Base-by-base conservation (phyloP, 805 yeast genomes). In the Candida wancherniae region DNA sequence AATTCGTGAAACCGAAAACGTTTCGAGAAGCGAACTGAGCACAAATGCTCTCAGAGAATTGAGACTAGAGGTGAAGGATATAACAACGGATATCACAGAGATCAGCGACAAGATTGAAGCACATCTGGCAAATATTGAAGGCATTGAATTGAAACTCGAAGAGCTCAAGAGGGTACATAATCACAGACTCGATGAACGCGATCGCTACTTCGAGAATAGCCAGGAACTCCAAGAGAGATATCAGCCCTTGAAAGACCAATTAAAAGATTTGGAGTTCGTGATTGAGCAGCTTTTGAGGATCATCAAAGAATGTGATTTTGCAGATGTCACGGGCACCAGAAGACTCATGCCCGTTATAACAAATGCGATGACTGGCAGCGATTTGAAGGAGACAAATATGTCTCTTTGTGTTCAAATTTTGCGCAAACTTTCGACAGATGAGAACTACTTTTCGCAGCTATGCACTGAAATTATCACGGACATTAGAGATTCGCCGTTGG, bases 311-410 rank as follows among this genome's bases (percentile, higher is more conserved):
- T 82, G 81, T 50, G 97, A 92, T 53, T 86, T 76, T 48, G 80
- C 86, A 45, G 97, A 92, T 61, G 95, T 88, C 55, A 73, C 83
- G 27, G 96, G 97, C 13, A 73, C 96, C 50, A 71, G 95, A 53
- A 76, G 77, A 26, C 76, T 86, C 75, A 58, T 83, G 22, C 65
- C 63, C 20, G 53, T 62, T 8, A 53, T 63, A 15, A 53, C 69
- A 38, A 63, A 74, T 14, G 63, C 78, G n/a, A 59, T 82, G 35
- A 68, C 79, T 1, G 67, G 72, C 24, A 80, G 75, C 31, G 63
- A 70, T 10, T 61, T 83, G 15, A 56, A 75, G 2, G 85, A 75
- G 35, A 50, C 59, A 5, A 60, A 78, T 18, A 68, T 77, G 15
- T 69, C 71, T 22, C 64, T 73, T 9, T 69, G 84, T 3, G 67